Evolutionary conservation across 2,329 filamentous ascomycete species (phyloP), one percentile per base, ranked within the genome.

Genomic region (Beauveria medogensis): DNA sequence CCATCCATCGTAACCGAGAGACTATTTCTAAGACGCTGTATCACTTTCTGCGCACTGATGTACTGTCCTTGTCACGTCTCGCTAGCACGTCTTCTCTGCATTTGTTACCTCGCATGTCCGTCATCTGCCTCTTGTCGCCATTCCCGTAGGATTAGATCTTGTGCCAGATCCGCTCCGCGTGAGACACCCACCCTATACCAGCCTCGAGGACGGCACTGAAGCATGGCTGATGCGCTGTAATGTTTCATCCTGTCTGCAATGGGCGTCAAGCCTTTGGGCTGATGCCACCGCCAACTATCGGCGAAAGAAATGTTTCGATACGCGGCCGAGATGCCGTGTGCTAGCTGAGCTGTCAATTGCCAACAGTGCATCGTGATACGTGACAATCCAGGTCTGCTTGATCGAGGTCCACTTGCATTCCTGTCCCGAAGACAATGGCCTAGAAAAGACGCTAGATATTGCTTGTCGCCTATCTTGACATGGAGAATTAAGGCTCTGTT

Each of bases 101-200:
- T n/a, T 18, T 22, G 3, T 14, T 9, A 30, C 26, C 22, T 22
- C 40, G n/a, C 28, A 40, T 10, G 16, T 16, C 34, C 12, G 12
- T 6, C 18, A 43, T 37, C 24, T 9, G 26, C 20, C 24, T 47
- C 16, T n/a, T 30, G 34, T 41, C 46, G 6, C 43, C 46, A 51
- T 43, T 50, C 46, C 55, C 37, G 55, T 30, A 41, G 44, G 55
- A 59, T 53, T 52, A 37, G 48, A 59, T 59, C 26, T 34, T 43
- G 22, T 22, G 46, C 43, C 46, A 34, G 48, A 46, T 53, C 56
- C 56, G 48, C 24, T 28, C n/a, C 5, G 14, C 37, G 18, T 53
- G 20, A 59, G 40, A 59, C 37, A 59, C 37, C 5, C 52, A 59
- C 56, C 56, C 56, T 59, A 59, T 46, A 59, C 26, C n/a, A n/a